phyloP scores from a whole-genome alignment of 768 basidiomycete species.

The Pilatotrama ljubarskyi region DNA sequence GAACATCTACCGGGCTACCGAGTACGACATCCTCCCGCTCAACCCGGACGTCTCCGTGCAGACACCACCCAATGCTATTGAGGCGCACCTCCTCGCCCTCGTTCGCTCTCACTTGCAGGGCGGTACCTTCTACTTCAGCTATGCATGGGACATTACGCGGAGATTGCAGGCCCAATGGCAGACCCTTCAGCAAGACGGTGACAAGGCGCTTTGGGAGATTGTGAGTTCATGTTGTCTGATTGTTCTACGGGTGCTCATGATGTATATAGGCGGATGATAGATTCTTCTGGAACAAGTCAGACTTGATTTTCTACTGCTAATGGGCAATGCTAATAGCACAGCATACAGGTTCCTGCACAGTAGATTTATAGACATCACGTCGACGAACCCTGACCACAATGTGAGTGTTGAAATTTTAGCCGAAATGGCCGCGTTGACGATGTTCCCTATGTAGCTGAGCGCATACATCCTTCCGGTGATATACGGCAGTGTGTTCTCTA shows the following conservation, averaged over 20 bases:
- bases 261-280: constrained; percentile 79
- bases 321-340: constrained; percentile 7
- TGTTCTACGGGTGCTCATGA: background rate
- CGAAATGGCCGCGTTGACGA: constrained; percentile 6
- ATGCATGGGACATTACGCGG: constrained; percentile 87
- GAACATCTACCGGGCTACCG: constrained; percentile 85
- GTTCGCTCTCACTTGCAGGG: constrained; percentile 79
- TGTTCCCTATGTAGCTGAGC: constrained; percentile 57
- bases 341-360: constrained; percentile 51
- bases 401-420: constrained; percentile 44
- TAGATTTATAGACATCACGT: constrained; percentile 58
- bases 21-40: constrained; percentile 90
- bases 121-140: constrained; percentile 88
- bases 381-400: constrained; percentile 56
- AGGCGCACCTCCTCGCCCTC: constrained; percentile 83
- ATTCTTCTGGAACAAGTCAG: constrained; percentile 98
- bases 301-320: background rate
- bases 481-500: constrained; percentile 79
- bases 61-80: constrained; percentile 78
- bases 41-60: constrained; percentile 66
- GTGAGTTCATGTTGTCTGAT: constrained; percentile 43
- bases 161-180: constrained; percentile 82
- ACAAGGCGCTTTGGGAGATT: constrained; percentile 72
- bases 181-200: constrained; percentile 48
- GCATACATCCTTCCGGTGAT: constrained; percentile 90